These are phyloP conservation scores for Incumbomyces delicatus DNA, from an alignment of 2,329 filamentous ascomycete species.

Conservation along the genomic window DNA sequence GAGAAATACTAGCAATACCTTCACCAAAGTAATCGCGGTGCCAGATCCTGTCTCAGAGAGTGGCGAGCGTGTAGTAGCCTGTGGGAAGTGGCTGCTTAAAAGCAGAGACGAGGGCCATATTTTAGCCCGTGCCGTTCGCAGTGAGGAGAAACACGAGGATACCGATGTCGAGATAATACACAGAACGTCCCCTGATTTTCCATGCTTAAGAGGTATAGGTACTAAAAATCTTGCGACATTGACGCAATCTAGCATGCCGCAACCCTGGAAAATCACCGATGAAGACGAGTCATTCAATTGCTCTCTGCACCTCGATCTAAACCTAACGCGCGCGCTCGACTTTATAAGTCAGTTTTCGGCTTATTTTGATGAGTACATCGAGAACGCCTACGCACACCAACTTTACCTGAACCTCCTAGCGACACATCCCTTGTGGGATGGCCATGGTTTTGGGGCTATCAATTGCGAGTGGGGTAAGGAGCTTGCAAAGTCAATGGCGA, in stretches of 20 bases:
- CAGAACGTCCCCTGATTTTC: background rate
- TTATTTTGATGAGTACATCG: slow-evolving; percentile 4
- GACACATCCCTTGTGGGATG: slow-evolving; percentile 10
- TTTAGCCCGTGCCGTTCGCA: background rate
- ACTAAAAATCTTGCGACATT: no score
- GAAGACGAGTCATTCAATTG: background rate
- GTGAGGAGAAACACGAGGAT: background rate
- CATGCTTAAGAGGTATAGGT: no score
- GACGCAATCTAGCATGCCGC: no score
- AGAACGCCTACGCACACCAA: background rate
- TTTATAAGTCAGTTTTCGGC: background rate
- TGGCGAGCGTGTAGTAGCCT: slow-evolving; percentile 1
- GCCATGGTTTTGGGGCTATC: slow-evolving; percentile 8
- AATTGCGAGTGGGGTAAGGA: slow-evolving; percentile 8
- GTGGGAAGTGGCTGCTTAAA: background rate
- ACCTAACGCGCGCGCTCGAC: slow-evolving; percentile 6
- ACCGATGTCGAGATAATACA: no score
- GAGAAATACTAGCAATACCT: background rate
- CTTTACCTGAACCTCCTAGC: slow-evolving; percentile 7
- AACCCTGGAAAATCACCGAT: background rate
- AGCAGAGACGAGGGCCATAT: background rate
- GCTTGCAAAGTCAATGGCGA: background rate
- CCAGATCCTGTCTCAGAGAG: background rate
- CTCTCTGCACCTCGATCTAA: slow-evolving; percentile 5
- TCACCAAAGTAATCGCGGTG: slow-evolving; percentile 3